phyloP scores from a whole-genome alignment of 257 asterid species.

The Prunella vulgaris region DNA sequence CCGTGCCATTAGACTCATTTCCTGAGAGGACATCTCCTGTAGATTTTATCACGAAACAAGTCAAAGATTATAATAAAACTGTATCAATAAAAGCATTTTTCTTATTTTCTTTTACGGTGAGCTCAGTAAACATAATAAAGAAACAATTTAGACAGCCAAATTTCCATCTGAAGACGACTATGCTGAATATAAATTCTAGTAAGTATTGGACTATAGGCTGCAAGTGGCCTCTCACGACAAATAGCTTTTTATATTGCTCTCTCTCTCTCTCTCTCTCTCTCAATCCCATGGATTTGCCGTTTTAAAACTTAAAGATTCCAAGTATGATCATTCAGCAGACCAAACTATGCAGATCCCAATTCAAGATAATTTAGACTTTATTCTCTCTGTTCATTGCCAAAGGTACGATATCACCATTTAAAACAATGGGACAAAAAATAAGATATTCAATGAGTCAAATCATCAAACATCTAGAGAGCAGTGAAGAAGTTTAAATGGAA shows the following conservation, averaged over 20 bases:
- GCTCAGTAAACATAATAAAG: not conserved
- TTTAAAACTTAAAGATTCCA: not conserved
- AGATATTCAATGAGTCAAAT: not conserved
- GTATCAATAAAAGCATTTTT: not conserved
- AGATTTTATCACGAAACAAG: constrained; percentile 9
- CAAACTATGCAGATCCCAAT: not conserved
- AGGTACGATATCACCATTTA: no score
- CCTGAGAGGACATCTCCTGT: constrained; percentile 95
- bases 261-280: not conserved
- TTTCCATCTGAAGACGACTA: not conserved
- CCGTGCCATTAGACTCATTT: constrained; percentile 60
- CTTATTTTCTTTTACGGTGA: not conserved
- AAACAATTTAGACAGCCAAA: not conserved
- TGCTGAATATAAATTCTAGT: not conserved
- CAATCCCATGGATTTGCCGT: not conserved
- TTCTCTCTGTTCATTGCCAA: no score
- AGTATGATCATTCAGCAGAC: not conserved
- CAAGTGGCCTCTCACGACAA: not conserved
- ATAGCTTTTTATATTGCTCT: not conserved
- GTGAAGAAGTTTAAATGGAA: not conserved
- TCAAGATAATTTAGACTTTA: not conserved
- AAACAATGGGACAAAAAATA: no score
- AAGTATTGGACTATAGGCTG: not conserved
- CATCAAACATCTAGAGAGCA: constrained; percentile 6
- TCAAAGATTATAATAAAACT: not conserved